Conservation (phyloP, 805 yeast genomes). For the Candida manassasensis region DNA sequence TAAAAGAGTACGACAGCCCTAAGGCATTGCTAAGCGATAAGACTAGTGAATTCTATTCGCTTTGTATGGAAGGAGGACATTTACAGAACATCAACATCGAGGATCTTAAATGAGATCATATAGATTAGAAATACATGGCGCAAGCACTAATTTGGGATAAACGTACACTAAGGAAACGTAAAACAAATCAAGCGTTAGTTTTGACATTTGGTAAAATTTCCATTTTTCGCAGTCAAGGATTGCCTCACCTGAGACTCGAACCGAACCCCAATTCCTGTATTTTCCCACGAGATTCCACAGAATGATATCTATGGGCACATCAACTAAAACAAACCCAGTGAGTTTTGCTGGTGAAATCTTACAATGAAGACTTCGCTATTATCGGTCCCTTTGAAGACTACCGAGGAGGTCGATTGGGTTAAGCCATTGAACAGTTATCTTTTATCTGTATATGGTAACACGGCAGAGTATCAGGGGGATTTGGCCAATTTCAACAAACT, state of each 20-base stretch:
- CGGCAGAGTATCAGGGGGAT: constrained; percentile 55
- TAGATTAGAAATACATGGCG: neutral
- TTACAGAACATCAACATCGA: constrained; percentile 3
- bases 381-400: constrained; percentile 33
- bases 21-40: constrained; percentile 22
- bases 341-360: no score
- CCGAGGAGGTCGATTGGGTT: constrained; percentile 63
- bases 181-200: no score
- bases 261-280: no score
- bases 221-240: no score
- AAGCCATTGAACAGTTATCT: constrained; percentile 57
- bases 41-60: constrained; percentile 27
- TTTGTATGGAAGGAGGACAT: constrained; percentile 35
- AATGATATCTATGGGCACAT: no score
- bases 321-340: no score
- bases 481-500: constrained; percentile 50
- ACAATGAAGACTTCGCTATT: constrained; percentile 24
- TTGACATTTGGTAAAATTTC: no score
- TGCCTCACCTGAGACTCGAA: no score
- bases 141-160: no score
- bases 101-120: constrained; percentile 2
- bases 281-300: no score
- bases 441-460: constrained; percentile 56
- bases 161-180: no score
- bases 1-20: constrained; percentile 35